Evolutionary conservation across 1,139 yeast genomes (phyloP).

Genomic region (Blastobotrys capitulatus): DNA sequence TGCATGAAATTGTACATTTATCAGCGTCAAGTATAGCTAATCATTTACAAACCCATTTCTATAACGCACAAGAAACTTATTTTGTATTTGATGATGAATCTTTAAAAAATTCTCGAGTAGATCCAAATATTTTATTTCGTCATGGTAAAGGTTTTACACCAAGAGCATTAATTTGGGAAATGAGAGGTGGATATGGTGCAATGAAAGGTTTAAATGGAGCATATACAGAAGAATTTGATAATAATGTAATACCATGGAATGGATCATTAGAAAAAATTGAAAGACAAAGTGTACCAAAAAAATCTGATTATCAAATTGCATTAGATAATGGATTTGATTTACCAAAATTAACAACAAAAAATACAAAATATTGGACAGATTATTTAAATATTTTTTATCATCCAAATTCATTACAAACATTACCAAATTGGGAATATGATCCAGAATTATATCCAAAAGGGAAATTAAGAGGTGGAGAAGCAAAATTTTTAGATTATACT

Average conservation of each 20-base stretch:
- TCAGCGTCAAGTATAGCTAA: slow-evolving; percentile 70
- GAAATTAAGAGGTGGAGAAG: slow-evolving; percentile 33
- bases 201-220: slow-evolving; percentile 25
- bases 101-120: slow-evolving; percentile 36
- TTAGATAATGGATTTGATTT: slow-evolving; percentile 45
- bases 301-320: slow-evolving; percentile 56
- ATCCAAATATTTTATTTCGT: slow-evolving; percentile 43
- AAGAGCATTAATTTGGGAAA: slow-evolving; percentile 73
- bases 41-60: slow-evolving; percentile 70
- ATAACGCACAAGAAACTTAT: slow-evolving; percentile 69
- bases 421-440: slow-evolving; percentile 54
- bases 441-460: slow-evolving; percentile 39
- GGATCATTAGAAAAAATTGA: slow-evolving; percentile 11
- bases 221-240: slow-evolving; percentile 18
- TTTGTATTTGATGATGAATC: slow-evolving; percentile 44
- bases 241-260: slow-evolving; percentile 17
- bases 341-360: slow-evolving; percentile 35
- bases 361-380: slow-evolving; percentile 75
- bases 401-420: slow-evolving; percentile 51
- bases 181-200: slow-evolving; percentile 38
- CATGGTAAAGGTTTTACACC: slow-evolving; percentile 66
- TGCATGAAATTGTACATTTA: slow-evolving; percentile 69
- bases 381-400: slow-evolving; percentile 62
- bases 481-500: slow-evolving; percentile 38
- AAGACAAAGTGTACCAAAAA: slow-evolving; percentile 29